Evolutionary conservation across 1,139 yeast species (phyloP).

Genomic region (Candida sp.): DNA sequence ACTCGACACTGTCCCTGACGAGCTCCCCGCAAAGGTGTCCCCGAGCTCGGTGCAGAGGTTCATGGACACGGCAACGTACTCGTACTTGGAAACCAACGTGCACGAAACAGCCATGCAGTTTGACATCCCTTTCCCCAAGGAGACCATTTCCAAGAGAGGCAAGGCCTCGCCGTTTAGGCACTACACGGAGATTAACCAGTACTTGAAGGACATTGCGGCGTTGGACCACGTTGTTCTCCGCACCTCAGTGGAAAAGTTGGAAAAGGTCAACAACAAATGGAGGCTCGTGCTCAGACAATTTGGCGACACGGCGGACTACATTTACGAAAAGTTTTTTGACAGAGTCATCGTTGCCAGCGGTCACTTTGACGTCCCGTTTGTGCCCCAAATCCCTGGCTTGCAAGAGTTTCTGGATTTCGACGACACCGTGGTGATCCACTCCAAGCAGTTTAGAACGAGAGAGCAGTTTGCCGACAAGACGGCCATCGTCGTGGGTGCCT

Average conservation of each 20-base stretch:
- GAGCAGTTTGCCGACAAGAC: conserved; percentile 31
- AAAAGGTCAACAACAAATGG: conserved; percentile 37
- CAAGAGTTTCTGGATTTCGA: conserved; percentile 28
- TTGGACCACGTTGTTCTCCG: conserved; percentile 31
- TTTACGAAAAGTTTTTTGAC: conserved; percentile 27
- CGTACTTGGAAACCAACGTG: conserved; percentile 63
- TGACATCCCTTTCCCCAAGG: conserved; percentile 41
- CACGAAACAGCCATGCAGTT: conserved; percentile 63
- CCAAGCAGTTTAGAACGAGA: conserved; percentile 41
- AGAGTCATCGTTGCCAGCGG: conserved; percentile 35
- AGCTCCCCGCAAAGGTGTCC: conserved; percentile 29
- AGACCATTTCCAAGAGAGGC: conserved; percentile 21
- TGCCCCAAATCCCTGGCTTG: conserved; percentile 43
- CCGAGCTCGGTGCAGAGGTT: conserved; percentile 27
- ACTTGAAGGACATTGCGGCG: conserved; percentile 40
- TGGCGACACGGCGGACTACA: conserved; percentile 27
- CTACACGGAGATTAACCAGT: conserved; percentile 50
- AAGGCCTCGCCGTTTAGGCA: conserved; percentile 51
- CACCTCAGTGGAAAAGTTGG: conserved; percentile 37
- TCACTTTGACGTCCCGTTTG: conserved; percentile 37
- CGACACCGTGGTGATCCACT: conserved; percentile 35
- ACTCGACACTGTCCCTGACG: conserved; percentile 21
- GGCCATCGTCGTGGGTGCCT: conserved; percentile 45
- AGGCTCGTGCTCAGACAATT: conserved; percentile 35
- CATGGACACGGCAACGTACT: conserved; percentile 46